Base-by-base conservation (phyloP, 108 stramenopile species). In the Skeletonema menzelii region DNA sequence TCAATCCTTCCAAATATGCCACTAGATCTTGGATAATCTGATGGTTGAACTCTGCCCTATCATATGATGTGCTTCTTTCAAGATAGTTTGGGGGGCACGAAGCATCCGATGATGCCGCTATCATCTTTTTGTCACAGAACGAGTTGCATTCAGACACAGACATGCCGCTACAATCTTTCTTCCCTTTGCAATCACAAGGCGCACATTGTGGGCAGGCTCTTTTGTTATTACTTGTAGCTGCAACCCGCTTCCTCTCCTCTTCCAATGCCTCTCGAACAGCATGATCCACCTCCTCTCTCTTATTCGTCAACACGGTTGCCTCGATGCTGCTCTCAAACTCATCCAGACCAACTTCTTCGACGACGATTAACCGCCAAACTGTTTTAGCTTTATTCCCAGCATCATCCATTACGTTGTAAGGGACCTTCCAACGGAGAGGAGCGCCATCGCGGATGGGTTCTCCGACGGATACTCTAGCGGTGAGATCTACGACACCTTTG, bases 331-430 rank as follows among this genome's bases (percentile, higher is more conserved):
- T 65, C 72, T 95, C 95, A 59, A 91, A 56, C 3, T 79, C 86
- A n/a, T 77, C 28, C 34, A 93, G 61, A 53, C 85, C 83, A 5
- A 95, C 87, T 82, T 95, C 95, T 69, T 93, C 86, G n/a, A 95
- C 84, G 11, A 83, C 65, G 22, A 95, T 76, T 62, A 87, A 85
- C 7, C 95, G 81, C 82, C 87, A 93, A 8, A 91, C 91, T 20
- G 92, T 93, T 34, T 63, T 58, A 4, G 95, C 92, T 60, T 72
- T 71, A 69, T 95, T 95, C 24, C 95, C 95, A 1, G 92, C 89
- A 56, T 87, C 90, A 66, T 95, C 95, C 57, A 79, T 82, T 13
- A 95, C 95, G 65, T 95, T 76, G 84, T 95, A 93, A 2, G 94
- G 92, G 27, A 95, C 90, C n/a, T 63, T 75, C 95, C 95, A 95